Conservation (phyloP, 2,329 filamentous ascomycete species). For the Thielaviopsis ethacetica region DNA sequence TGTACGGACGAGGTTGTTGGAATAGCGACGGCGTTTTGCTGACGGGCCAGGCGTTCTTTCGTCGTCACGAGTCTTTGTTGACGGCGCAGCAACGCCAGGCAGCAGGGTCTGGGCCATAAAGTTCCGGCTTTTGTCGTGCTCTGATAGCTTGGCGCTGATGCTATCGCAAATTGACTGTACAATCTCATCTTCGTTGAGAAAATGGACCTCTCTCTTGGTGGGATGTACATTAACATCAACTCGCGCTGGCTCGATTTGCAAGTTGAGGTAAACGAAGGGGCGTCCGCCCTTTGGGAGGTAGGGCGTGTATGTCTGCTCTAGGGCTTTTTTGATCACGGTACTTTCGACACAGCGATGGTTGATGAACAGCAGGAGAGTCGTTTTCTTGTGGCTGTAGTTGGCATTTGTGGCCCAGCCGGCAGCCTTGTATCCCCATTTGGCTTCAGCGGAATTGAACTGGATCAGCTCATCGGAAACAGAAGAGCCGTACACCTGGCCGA, state of each 20-base stretch:
- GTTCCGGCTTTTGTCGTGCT: slow-evolving; percentile 82
- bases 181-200: slow-evolving; percentile 94
- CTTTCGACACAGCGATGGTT: slow-evolving; percentile 93
- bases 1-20: slow-evolving; percentile 75
- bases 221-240: slow-evolving; percentile 97
- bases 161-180: slow-evolving; percentile 70
- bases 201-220: slow-evolving; percentile 92
- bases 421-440: slow-evolving; percentile 70
- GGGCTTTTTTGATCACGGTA: slow-evolving; percentile 65
- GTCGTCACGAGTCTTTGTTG: slow-evolving; percentile 17
- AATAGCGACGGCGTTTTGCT: slow-evolving; percentile 25
- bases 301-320: slow-evolving; percentile 76
- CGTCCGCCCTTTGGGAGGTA: slow-evolving; percentile 90
- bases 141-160: slow-evolving; percentile 61
- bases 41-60: slow-evolving; percentile 18
- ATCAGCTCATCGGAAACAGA: slow-evolving; percentile 78
- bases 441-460: slow-evolving; percentile 53
- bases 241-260: slow-evolving; percentile 80
- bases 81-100: slow-evolving; percentile 36
- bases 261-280: slow-evolving; percentile 80
- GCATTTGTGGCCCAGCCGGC: slow-evolving; percentile 76
- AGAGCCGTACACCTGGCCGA: slow-evolving; percentile 77
- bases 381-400: slow-evolving; percentile 87
- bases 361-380: slow-evolving; percentile 78
- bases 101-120: slow-evolving; percentile 90